Base-by-base conservation (phyloP, 768 basidiomycete genomes). In the Piloderma croceum region DNA sequence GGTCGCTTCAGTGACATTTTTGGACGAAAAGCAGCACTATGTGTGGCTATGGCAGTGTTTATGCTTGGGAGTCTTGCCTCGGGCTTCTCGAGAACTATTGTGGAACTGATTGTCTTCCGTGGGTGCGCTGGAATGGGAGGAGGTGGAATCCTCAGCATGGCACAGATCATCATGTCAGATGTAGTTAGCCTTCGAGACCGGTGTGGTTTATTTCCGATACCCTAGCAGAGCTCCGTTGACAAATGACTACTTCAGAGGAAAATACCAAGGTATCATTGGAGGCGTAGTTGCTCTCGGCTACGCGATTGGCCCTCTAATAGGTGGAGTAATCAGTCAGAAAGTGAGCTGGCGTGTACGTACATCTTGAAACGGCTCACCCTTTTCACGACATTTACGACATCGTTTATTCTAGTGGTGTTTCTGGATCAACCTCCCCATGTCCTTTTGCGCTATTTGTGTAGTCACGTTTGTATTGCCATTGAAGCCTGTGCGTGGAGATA, bases 191-290 rank as follows among this genome's bases (percentile, higher is more conserved):
- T 88, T 27, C 74, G 81, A 19, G 79, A 83, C 3, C 67, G 80
- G 80, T 75, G 37, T 21, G 64, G 54, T 35, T 18, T 29, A 20
- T 41, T 29, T n/a, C n/a, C n/a, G n/a, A n/a, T n/a, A n/a, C n/a
- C n/a, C n/a, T n/a, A n/a, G n/a, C n/a, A n/a, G n/a, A n/a, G n/a
- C n/a, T n/a, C n/a, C n/a, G n/a, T n/a, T n/a, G n/a, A n/a, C n/a
- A 25, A 24, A 10, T n/a, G 24, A 6, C 24, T 13, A 43, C 38
- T 36, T 13, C 45, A 79, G 79, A 46, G 83, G 83, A 19, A 86
- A 86, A 61, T 88, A 85, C 50, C 81, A 84, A 49, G 85, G 85
- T 1, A 81, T 86, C 24, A 79, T 82, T 17, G 76, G 79, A 3
- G 76, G 69, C 4, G 68, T 76, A 10, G 66, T 75, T 15, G 77